phyloP scores from a whole-genome alignment of 208 protist species.

The Herpetomonas muscarum region DNA sequence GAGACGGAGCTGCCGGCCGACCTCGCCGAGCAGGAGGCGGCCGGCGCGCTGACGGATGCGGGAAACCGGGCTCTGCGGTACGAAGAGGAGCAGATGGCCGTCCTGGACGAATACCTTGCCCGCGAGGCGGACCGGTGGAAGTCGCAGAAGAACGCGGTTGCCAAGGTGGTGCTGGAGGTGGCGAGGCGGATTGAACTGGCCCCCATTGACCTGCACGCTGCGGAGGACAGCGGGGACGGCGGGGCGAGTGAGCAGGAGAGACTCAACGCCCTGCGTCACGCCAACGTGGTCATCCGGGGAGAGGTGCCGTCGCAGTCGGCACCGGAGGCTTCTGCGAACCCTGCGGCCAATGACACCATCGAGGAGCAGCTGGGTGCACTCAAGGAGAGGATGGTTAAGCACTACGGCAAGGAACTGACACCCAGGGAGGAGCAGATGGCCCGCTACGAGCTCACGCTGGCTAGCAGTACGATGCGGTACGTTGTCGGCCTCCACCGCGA shows the following conservation, averaged over 20 bases:
- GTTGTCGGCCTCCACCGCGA: conserved; percentile 78
- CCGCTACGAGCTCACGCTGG: conserved; percentile 64
- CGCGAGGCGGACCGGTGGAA: conserved; percentile 55
- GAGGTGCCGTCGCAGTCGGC: conserved; percentile 48
- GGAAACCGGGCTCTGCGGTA: conserved; percentile 30
- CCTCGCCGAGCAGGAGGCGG: conserved; percentile 17
- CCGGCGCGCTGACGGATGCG: conserved; percentile 23
- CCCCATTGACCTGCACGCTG: conserved; percentile 51
- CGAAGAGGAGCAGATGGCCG: conserved; percentile 46
- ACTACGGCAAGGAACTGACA: conserved; percentile 32
- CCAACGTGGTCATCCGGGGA: conserved; percentile 77
- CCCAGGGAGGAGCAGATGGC: conserved; percentile 57
- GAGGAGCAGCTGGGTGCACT: conserved; percentile 51
- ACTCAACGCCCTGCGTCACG: conserved; percentile 66
- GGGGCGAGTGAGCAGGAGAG: background rate
- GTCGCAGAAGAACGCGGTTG: conserved; percentile 67
- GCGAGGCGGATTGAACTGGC: conserved; percentile 33
- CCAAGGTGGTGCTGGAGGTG: conserved; percentile 48
- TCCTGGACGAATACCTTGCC: conserved; percentile 71
- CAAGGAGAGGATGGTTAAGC: conserved; percentile 33
- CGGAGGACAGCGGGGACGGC: conserved; percentile 12
- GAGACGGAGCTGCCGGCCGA: conserved; percentile 54
- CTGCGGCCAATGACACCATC: background rate
- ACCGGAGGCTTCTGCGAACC: background rate
- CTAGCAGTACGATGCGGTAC: conserved; percentile 76